Percentiles rank a stretch among this genome's conserved stretches.
Evolutionary conservation across 441 rosid genomes (phyloP).

Genomic region (Monsonia emarginata): DNA sequence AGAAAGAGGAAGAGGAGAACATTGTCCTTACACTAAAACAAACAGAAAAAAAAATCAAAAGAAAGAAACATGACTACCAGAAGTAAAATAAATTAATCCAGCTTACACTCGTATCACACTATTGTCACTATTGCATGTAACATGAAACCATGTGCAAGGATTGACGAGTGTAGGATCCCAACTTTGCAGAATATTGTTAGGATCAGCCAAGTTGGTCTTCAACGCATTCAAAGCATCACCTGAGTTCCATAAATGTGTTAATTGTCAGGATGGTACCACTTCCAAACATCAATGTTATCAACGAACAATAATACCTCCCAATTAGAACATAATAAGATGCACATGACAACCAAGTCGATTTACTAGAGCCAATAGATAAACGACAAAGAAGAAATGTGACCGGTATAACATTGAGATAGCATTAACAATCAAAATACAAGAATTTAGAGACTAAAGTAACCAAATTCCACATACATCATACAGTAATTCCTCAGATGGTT

Average conservation of each 20-base stretch:
- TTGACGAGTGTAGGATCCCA: conserved; percentile 99
- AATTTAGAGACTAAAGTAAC: not conserved
- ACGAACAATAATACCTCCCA: not conserved
- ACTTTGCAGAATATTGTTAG: conserved; percentile 84
- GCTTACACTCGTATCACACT: conserved; percentile 88
- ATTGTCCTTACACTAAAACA: not conserved
- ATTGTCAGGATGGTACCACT: not conserved
- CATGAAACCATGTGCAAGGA: conserved; percentile 99
- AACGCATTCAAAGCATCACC: conserved; percentile 89
- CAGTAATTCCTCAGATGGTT: not conserved
- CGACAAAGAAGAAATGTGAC: not conserved
- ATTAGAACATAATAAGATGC: not conserved
- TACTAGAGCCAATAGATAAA: not conserved
- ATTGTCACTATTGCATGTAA: conserved; percentile 83
- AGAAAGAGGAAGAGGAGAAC: conserved; percentile 12
- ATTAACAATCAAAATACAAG: not conserved
- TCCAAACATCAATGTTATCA: not conserved
- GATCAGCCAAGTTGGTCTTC: conserved; percentile 60
- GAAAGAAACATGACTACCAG: not conserved
- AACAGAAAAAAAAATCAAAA: not conserved
- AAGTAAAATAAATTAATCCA: conserved; percentile 11
- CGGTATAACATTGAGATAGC: not conserved
- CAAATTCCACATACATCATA: not conserved
- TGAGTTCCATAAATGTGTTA: conserved; percentile 17
- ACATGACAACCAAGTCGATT: not conserved